These are phyloP conservation scores for Paxillus ammoniavirescens DNA, from an alignment of 768 basidiomycete species.

Conservation along the genomic window DNA sequence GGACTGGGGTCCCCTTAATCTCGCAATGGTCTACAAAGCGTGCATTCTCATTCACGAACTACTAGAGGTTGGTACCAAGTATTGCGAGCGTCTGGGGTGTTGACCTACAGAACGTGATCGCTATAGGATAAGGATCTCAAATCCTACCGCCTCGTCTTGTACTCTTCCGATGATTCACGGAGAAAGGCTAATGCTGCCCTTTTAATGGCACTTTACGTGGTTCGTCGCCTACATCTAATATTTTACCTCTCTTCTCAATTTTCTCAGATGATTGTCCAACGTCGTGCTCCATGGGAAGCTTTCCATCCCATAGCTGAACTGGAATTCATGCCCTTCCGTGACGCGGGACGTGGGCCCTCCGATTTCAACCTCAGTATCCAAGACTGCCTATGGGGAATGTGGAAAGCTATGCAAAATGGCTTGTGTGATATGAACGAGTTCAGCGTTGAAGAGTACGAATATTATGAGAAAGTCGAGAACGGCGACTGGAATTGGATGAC, in stretches of 20 bases:
- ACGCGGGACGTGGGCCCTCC: slow-evolving; percentile 88
- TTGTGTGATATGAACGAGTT: slow-evolving; percentile 95
- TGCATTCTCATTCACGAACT: slow-evolving; percentile 91
- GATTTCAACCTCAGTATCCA: slow-evolving; percentile 94
- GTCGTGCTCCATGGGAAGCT: slow-evolving; percentile 89
- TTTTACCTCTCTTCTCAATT: slow-evolving; percentile 17
- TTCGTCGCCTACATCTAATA: slow-evolving; percentile 40
- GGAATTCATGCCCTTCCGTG: slow-evolving; percentile 94
- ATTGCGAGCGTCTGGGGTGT: slow-evolving; percentile 22
- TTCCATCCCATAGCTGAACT: slow-evolving; percentile 91
- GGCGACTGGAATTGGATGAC: slow-evolving; percentile 97
- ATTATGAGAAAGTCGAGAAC: slow-evolving; percentile 93
- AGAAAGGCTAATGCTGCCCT: slow-evolving; percentile 92
- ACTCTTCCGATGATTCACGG: slow-evolving; percentile 82
- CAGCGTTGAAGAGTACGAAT: slow-evolving; percentile 89
- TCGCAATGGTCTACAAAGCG: slow-evolving; percentile 91
- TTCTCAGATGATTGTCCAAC: slow-evolving; percentile 85
- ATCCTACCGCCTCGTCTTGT: slow-evolving; percentile 79
- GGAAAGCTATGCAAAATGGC: slow-evolving; percentile 88
- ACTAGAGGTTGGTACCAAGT: slow-evolving; percentile 59
- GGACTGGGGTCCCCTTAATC: slow-evolving; percentile 91
- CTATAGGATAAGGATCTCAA: slow-evolving; percentile 70
- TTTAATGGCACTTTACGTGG: slow-evolving; percentile 91
- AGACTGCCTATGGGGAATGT: slow-evolving; percentile 85
- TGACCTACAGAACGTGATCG: slow-evolving; percentile 17